These are phyloP conservation scores for Lactarius sp. DNA, from an alignment of 768 basidiomycete species.

Conservation along the genomic window DNA sequence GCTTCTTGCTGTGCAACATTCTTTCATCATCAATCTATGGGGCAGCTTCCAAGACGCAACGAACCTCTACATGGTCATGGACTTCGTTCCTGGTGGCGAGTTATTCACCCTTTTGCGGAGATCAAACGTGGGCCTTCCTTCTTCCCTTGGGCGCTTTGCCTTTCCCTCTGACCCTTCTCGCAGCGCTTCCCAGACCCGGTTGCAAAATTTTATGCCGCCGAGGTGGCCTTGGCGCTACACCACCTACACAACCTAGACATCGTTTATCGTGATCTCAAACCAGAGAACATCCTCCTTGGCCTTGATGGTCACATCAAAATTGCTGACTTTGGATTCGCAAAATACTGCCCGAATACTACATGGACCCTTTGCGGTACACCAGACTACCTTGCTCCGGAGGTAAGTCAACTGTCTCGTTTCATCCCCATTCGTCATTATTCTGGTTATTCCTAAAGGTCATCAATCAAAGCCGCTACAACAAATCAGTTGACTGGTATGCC, in stretches of 20 bases:
- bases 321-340: conserved; percentile 96
- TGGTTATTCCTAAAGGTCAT: conserved; percentile 48
- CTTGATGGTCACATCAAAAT: conserved; percentile 97
- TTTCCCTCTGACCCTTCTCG: conserved; percentile 24
- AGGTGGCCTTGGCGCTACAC: conserved; percentile 89
- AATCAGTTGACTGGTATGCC: conserved; percentile 98
- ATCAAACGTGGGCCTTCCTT: conserved; percentile 61
- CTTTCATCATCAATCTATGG: conserved; percentile 96
- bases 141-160: background rate
- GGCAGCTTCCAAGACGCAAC: conserved; percentile 87
- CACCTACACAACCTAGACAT: conserved; percentile 84
- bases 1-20: conserved; percentile 79
- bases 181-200: conserved; percentile 95
- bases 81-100: conserved; percentile 94
- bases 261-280: conserved; percentile 96
- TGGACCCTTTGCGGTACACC: conserved; percentile 97
- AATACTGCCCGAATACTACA: conserved; percentile 78
- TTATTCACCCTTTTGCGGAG: conserved; percentile 89
- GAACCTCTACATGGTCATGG: conserved; percentile 98
- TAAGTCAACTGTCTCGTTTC: conserved; percentile 29
- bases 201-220: conserved; percentile 95
- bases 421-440: background rate
- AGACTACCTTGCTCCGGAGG: conserved; percentile 96
- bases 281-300: conserved; percentile 91
- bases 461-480: conserved; percentile 83